These are phyloP conservation scores for Solanum chiquidenum DNA, from an alignment of 257 asterid species.

Conservation along the genomic window DNA sequence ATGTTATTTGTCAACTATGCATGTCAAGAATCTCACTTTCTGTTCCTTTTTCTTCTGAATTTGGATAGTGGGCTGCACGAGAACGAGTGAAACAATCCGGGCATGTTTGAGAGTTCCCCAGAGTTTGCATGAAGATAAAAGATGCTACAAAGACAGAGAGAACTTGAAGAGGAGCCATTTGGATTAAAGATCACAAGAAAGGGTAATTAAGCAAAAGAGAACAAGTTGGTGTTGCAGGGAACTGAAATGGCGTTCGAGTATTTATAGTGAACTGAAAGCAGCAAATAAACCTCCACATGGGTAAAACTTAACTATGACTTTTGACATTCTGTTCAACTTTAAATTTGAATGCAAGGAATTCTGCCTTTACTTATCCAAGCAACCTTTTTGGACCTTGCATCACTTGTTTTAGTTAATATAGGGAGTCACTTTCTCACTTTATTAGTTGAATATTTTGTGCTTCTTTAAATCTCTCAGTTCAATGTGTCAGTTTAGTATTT, in stretches of 20 bases:
- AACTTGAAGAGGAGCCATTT: conserved; percentile 17
- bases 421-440: neutral
- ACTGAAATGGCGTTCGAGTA: conserved; percentile 3
- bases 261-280: conserved; percentile 22
- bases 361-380: neutral
- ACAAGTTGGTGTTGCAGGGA: conserved; percentile 16
- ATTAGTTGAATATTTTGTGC: neutral
- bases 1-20: neutral
- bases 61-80: conserved; percentile 59
- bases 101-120: conserved; percentile 40
- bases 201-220: conserved; percentile 3
- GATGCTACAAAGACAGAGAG: conserved; percentile 13
- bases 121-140: conserved; percentile 25
- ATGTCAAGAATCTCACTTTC: conserved; percentile 31
- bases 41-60: conserved; percentile 69
- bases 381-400: conserved; percentile 12
- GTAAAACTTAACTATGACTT: conserved; percentile 13
- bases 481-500: neutral
- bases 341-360: neutral
- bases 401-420: neutral
- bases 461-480: neutral
- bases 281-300: neutral
- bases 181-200: neutral
- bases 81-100: conserved; percentile 53
- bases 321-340: conserved; percentile 6